phyloP scores from a whole-genome alignment of 805 yeast genomes.

The Saccharomycopsis olivae region DNA sequence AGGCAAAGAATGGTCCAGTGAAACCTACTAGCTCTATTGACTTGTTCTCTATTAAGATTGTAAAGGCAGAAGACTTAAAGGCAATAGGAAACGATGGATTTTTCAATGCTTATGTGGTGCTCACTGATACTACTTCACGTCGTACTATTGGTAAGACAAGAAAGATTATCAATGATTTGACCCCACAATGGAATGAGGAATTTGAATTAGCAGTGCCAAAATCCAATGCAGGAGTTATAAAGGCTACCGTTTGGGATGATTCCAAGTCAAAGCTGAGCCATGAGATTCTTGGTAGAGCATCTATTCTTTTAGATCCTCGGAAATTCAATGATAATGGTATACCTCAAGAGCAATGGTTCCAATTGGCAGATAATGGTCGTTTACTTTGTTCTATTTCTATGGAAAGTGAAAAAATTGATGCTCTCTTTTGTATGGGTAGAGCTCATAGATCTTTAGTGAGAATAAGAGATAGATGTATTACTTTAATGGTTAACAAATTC shows the following conservation, averaged over 20 bases:
- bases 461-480: constrained; percentile 55
- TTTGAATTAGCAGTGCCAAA: constrained; percentile 45
- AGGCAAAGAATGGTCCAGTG: constrained; percentile 26
- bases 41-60: constrained; percentile 52
- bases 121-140: constrained; percentile 45
- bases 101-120: constrained; percentile 49
- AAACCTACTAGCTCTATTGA: constrained; percentile 29
- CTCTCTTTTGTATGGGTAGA: constrained; percentile 70
- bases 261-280: constrained; percentile 33
- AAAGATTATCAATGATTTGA: constrained; percentile 44
- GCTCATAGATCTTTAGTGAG: constrained; percentile 57
- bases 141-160: constrained; percentile 61
- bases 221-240: constrained; percentile 34
- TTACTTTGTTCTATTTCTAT: constrained; percentile 57
- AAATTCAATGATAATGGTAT: constrained; percentile 57
- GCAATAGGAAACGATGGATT: constrained; percentile 36
- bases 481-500: constrained; percentile 64
- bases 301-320: constrained; percentile 49
- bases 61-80: constrained; percentile 52
- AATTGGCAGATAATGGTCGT: constrained; percentile 60
- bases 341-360: constrained; percentile 48
- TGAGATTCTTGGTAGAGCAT: constrained; percentile 55
- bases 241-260: constrained; percentile 66
- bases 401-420: constrained; percentile 73
- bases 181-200: constrained; percentile 84